A percentile compares a stretch with the other conserved stretches of the same genome.
Conservation (phyloP, 1,139 yeast species). For the Suhomyces terraborum region DNA sequence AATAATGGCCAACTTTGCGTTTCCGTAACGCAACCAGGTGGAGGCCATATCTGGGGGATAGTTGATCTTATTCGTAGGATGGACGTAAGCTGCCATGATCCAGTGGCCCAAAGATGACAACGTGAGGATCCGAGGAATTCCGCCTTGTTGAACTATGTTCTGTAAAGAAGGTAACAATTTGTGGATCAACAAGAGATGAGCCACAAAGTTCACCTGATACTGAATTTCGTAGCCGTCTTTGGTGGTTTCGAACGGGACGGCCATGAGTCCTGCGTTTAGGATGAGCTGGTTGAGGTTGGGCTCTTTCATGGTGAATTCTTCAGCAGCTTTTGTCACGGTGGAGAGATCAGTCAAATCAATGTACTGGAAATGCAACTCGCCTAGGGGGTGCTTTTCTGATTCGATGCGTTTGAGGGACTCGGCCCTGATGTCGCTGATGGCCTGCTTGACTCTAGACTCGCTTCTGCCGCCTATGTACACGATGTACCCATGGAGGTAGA, state of each 20-base stretch:
- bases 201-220: constrained; percentile 43
- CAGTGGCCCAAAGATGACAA: constrained; percentile 41
- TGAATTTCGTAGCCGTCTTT: constrained; percentile 44
- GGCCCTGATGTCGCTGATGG: constrained; percentile 53
- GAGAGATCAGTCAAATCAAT: constrained; percentile 38
- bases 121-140: constrained; percentile 35
- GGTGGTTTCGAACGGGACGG: constrained; percentile 36
- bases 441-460: constrained; percentile 53
- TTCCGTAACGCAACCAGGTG: constrained; percentile 40
- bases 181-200: constrained; percentile 38
- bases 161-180: constrained; percentile 33
- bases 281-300: constrained; percentile 36
- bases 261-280: constrained; percentile 49
- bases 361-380: constrained; percentile 32
- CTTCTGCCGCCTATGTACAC: constrained; percentile 77
- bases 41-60: constrained; percentile 27
- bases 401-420: constrained; percentile 48
- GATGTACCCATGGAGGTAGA: constrained; percentile 74
- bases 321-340: constrained; percentile 34
- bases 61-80: constrained; percentile 29
- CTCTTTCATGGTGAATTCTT: constrained; percentile 28
- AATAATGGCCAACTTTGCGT: constrained; percentile 37
- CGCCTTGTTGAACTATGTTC: constrained; percentile 22
- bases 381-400: constrained; percentile 16
- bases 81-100: constrained; percentile 25